Evolutionary conservation across 352 stramenopile species (phyloP).

Genomic region (Phytophthora crassamura): DNA sequence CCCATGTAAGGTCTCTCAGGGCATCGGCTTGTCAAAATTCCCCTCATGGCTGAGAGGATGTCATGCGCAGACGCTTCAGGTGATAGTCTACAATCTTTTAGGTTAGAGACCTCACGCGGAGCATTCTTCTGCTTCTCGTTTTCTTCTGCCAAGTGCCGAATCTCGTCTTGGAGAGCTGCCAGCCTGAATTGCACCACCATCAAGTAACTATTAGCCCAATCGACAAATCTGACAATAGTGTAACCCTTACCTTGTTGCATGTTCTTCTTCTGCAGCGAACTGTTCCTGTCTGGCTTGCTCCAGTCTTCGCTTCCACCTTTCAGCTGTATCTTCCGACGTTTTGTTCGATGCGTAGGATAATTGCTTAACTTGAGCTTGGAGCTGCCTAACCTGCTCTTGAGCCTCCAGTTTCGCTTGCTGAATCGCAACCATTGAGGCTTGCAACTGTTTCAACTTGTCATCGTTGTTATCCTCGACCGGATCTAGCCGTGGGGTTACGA

Average conservation of each 20-base stretch:
- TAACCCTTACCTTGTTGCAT: conserved; percentile 41
- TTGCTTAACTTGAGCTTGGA: conserved; percentile 59
- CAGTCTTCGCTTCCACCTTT: conserved; percentile 62
- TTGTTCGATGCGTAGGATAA: conserved; percentile 19
- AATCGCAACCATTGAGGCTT: conserved; percentile 30
- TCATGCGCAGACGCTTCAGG: conserved; percentile 60
- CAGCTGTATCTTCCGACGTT: conserved; percentile 39
- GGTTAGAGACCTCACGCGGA: conserved; percentile 37
- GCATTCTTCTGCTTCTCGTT: conserved; percentile 32
- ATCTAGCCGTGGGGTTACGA: conserved; percentile 22
- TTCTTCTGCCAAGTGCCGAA: conserved; percentile 31
- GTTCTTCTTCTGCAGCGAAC: conserved; percentile 43
- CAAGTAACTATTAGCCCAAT: not conserved
- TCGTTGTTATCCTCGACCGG: conserved; percentile 17
- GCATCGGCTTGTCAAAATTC: conserved; percentile 64
- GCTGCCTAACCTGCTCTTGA: conserved; percentile 51
- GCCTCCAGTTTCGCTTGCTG: conserved; percentile 55
- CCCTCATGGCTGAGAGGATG: conserved; percentile 73
- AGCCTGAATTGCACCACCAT: conserved; percentile 27
- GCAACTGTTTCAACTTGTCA: conserved; percentile 30
- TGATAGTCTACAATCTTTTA: conserved; percentile 60
- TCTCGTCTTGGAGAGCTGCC: conserved; percentile 33
- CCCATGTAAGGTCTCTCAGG: conserved; percentile 76
- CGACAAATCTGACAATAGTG: not conserved
- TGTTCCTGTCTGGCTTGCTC: conserved; percentile 63